Evolutionary conservation across 1,284 basidiomycete species (phyloP).

Genomic region (Apiotrichum gracile): DNA sequence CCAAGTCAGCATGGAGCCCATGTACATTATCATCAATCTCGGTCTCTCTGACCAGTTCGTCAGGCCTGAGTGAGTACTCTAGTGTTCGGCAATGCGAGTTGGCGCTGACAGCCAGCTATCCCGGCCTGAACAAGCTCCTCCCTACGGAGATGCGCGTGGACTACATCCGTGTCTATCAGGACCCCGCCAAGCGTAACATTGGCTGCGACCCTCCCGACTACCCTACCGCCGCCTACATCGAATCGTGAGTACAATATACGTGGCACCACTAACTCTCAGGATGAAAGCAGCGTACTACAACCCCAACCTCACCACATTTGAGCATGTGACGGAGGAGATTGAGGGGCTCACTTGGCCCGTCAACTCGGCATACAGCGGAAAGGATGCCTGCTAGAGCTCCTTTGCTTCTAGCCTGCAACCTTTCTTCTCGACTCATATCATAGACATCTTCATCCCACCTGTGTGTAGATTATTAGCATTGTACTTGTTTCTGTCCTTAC

Average conservation of each 20-base stretch:
- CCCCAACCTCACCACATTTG: conserved; percentile 45
- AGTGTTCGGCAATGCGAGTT: too few species aligned
- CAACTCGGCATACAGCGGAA: conserved; percentile 29
- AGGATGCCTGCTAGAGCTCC: conserved; percentile 30
- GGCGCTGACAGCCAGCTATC: conserved; percentile 53
- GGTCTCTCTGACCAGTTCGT: conserved; percentile 48
- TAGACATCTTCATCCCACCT: too few species aligned
- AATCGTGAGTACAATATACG: conserved; percentile 18
- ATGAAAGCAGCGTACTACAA: conserved; percentile 36
- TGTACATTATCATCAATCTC: conserved; percentile 48
- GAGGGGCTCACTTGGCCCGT: conserved; percentile 18
- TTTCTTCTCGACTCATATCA: too few species aligned
- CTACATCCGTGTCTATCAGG: conserved; percentile 51
- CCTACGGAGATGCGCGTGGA: conserved; percentile 49
- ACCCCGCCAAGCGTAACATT: conserved; percentile 38
- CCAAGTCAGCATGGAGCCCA: conserved; percentile 71
- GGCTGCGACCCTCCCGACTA: conserved; percentile 44
- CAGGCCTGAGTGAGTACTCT: conserved; percentile 56
- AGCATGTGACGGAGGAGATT: neutral
- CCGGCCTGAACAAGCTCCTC: conserved; percentile 48
- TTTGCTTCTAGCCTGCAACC: too few species aligned
- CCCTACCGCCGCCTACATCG: conserved; percentile 44
- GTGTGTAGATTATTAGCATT: too few species aligned
- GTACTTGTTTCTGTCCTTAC: too few species aligned
- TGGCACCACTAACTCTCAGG: conserved; percentile 5